These are phyloP conservation scores for Massariosphaeria phaeospora DNA, from an alignment of 495 filamentous ascomycete genomes.

Conservation along the genomic window DNA sequence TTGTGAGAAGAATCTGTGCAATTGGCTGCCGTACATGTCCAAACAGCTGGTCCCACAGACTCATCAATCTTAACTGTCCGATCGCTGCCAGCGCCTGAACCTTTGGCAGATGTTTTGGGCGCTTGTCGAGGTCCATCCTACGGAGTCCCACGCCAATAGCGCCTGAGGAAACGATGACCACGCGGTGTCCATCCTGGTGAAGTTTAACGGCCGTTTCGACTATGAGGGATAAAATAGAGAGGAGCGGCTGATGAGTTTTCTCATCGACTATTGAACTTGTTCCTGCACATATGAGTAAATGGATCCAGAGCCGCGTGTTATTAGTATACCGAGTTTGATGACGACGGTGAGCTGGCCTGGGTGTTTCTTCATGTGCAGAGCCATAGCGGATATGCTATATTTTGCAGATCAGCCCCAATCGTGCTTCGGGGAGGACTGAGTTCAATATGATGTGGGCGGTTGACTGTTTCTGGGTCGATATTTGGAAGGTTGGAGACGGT, in stretches of 20 bases:
- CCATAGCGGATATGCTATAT: conserved; percentile 36
- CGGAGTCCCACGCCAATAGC: conserved; percentile 90
- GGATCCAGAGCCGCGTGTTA: no score
- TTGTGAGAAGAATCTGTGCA: conserved; percentile 89
- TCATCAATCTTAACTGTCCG: conserved; percentile 92
- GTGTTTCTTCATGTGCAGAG: conserved; percentile 48
- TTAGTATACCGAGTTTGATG: conserved; percentile 83
- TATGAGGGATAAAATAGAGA: conserved; percentile 83
- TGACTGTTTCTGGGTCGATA: conserved; percentile 3
- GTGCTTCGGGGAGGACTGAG: conserved; percentile 2
- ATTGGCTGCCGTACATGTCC: conserved; percentile 81
- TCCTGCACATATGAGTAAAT: conserved; percentile 49
- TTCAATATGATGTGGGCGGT: conserved; percentile 4
- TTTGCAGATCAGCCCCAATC: neutral
- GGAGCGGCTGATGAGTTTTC: conserved; percentile 90
- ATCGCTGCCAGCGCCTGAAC: conserved; percentile 94
- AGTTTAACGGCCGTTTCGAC: conserved; percentile 86
- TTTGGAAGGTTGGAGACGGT: neutral
- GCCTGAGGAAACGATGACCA: conserved; percentile 92
- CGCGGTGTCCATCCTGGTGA: conserved; percentile 83
- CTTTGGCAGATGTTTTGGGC: conserved; percentile 80
- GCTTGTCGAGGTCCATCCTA: conserved; percentile 81
- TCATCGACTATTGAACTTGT: conserved; percentile 98
- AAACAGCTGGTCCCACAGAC: conserved; percentile 90
- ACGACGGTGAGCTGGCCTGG: conserved; percentile 64